Evolutionary conservation across 306 rosid genomes (phyloP).

Genomic region (Luffa acutangula): DNA sequence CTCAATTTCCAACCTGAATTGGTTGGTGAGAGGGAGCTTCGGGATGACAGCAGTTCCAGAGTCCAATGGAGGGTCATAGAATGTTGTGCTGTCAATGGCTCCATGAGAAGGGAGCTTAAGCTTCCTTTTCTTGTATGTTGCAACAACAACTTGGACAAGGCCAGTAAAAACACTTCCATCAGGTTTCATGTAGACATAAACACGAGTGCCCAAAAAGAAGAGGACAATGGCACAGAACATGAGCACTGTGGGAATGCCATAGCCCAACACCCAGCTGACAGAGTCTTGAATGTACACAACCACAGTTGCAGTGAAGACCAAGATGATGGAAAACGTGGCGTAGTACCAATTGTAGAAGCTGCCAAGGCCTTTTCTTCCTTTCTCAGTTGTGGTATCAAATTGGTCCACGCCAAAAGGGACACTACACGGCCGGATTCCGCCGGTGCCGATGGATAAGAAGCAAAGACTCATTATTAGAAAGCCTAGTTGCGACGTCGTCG

Average conservation of each 20-base stretch:
- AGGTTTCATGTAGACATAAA: slow-evolving; percentile 35
- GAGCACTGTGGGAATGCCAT: slow-evolving; percentile 44
- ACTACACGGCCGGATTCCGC: slow-evolving; percentile 72
- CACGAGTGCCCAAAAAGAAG: slow-evolving; percentile 34
- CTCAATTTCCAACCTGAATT: slow-evolving; percentile 12
- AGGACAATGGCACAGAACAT: slow-evolving; percentile 40
- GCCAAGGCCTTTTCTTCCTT: slow-evolving; percentile 1
- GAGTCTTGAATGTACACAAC: slow-evolving; percentile 62
- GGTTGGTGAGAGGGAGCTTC: slow-evolving; percentile 41
- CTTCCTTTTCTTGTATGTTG: slow-evolving; percentile 48
- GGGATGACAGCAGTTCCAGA: slow-evolving; percentile 14
- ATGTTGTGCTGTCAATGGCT: slow-evolving; percentile 1
- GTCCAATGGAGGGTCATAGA: slow-evolving; percentile 40
- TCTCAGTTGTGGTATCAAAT: slow-evolving; percentile 19
- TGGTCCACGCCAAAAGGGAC: slow-evolving; percentile 76
- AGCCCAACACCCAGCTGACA: slow-evolving; percentile 68
- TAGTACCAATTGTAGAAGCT: slow-evolving; percentile 51
- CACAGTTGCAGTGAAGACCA: slow-evolving; percentile 36
- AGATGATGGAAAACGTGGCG: slow-evolving; percentile 22
- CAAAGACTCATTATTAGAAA: slow-evolving; percentile 33
- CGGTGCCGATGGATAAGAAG: slow-evolving; percentile 45
- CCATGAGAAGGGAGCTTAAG: slow-evolving; percentile 21
- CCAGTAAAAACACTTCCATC: slow-evolving; percentile 53
- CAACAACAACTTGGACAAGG: slow-evolving; percentile 38
- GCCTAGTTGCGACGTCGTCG: slow-evolving; percentile 25